phyloP scores from a whole-genome alignment of 331 rosid genomes.

The Malus hybrid region DNA sequence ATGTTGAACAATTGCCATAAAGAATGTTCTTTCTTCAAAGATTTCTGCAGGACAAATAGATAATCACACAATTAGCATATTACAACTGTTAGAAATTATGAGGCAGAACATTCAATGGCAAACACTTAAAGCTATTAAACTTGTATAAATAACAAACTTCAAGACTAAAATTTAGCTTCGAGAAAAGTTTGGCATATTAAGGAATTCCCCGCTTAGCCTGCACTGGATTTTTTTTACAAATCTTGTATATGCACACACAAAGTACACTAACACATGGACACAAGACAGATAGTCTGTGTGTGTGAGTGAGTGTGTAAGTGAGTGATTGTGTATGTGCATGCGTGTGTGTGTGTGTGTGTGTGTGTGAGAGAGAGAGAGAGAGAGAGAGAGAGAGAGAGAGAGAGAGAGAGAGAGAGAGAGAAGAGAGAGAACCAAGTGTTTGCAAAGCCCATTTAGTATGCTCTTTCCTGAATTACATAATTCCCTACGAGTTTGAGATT shows the following conservation, averaged over 20 bases:
- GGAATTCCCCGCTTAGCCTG: neutral
- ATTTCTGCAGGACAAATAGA: conserved; percentile 45
- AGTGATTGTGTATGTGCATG: no score
- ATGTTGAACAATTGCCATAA: conserved; percentile 76
- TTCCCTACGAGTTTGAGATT: neutral
- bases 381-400: no score
- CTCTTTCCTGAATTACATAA: neutral
- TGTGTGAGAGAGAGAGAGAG: no score
- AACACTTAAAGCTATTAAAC: neutral
- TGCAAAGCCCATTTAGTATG: neutral
- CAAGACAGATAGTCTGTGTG: neutral
- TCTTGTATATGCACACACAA: neutral
- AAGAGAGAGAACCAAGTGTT: neutral
- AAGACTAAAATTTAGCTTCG: neutral
- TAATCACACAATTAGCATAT: neutral
- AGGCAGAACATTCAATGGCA: neutral
- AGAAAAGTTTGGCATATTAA: neutral
- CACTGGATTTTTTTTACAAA: neutral
- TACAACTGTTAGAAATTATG: neutral
- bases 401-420: neutral
- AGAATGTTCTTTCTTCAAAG: conserved; percentile 66
- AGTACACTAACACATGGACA: neutral
- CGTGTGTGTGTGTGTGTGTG: neutral
- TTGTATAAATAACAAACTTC: neutral
- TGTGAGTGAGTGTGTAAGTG: neutral